Base-by-base conservation (phyloP, 345 rosid species). In the Ceriops decandra region DNA sequence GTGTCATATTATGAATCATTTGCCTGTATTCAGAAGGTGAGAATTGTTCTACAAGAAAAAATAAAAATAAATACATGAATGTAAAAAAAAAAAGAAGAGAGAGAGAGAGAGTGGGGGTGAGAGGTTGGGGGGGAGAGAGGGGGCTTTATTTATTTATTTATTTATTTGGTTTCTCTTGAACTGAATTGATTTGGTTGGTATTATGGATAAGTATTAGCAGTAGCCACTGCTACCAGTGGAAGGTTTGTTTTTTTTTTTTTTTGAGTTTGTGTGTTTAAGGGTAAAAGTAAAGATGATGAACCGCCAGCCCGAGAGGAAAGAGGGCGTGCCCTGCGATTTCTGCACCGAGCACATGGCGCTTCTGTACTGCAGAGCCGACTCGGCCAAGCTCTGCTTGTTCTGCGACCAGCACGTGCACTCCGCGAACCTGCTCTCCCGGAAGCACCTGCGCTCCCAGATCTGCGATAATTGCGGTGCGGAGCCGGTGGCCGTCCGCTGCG, bases 331-430 rank as follows among this genome's bases (percentile, higher is more conserved):
- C 15, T 93, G 98, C 61, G 98, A 91, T 71, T 89, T 86, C 85
- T 93, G 98, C 85, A 70, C 77, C 72, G 84, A 84, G 7, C 82
- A 84, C 32, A 21, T 75, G 17, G 95, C 98, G 69, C 86, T 91
- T 62, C 81, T 93, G 7, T 88, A 83, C 81, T 93, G 98, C 73
- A n/a, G 89, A 70, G 95, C 97, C 2, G 97, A 93, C 75, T 75
- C 88, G 6, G 98, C 98, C 17, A 89, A 85, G 87, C 92, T 93
- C 1, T 93, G 98, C 49, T 71, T 93, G 52, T 84, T 80, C 66
- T 93, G 98, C 61, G 98, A 93, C 70, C 96, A 85, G 61, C 98
- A 83, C 42, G 98, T 93, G 22, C 98, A 89, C 86, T 85, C 95
- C 6, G 98, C 97, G 19, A 93, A 93, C 74, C 82, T 79, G 1